Evolutionary conservation across 331 rosid species (phyloP), one percentile per base, ranked within the genome.

Genomic region (Quercus lobata): DNA sequence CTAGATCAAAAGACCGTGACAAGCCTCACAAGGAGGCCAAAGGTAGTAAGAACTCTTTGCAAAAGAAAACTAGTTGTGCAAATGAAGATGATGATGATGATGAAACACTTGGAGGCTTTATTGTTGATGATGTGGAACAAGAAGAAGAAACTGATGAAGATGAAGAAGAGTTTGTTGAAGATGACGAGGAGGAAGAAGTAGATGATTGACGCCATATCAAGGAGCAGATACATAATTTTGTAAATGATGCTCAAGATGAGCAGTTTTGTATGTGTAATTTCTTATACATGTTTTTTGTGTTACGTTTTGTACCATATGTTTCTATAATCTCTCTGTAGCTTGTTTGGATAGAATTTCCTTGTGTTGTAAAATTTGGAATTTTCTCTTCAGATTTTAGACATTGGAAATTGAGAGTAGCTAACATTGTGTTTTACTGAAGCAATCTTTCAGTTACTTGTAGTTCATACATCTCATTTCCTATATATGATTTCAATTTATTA

Each of bases 21-120:
- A 82, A 77, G 74, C 57, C 75, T 72, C 78, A 2, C 9, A 78
- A 69, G 71, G 74, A 76, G 49, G 27, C 75, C 46, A 78, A 79
- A 72, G 79, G 73, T 66, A 17, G 84, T 74, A 74, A 18, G 80
- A 77, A 12, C 55, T 84, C 76, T 78, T 63, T 7, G 21, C 81
- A n/a, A 79, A 86, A 76, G 86, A 89, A 83, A 75, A 71, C 71
- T 25, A 4, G 78, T 16, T 35, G 15, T 49, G 81, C 62, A 22
- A 73, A 86, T 27, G 91, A 41, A 30, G 32, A 4, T 30, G 32
- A 86, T 15, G 90, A 84, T 30, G 34, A 86, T 15, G 90, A 84
- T 21, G 94, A 89, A 82, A 89, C 89, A 19, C 91, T 94, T 1
- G 97, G 97, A 78, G 94, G 97, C 62, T 94, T 94, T 87, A 87